A percentile compares a stretch with the other conserved stretches of the same genome.
Evolutionary conservation across 2,329 filamentous ascomycete genomes (phyloP).

Genomic region (Hypoxylon sp.): DNA sequence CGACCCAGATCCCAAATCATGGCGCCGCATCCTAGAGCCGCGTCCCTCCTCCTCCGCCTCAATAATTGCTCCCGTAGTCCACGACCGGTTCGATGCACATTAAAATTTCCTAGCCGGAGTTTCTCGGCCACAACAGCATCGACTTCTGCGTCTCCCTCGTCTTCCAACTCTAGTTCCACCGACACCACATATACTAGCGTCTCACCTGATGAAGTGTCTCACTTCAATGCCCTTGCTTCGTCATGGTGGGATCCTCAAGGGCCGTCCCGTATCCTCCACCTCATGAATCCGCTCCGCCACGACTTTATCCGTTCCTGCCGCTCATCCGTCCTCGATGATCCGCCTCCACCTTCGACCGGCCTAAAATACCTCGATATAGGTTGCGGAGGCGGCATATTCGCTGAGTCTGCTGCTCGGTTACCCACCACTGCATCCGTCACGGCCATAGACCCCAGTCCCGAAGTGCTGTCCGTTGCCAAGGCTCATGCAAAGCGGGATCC

Average conservation of each 20-base stretch:
- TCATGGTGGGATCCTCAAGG: constrained; percentile 98
- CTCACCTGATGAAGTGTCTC: constrained; percentile 89
- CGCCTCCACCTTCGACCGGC: constrained; percentile 56
- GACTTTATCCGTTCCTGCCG: constrained; percentile 87
- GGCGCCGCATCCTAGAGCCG: constrained; percentile 37
- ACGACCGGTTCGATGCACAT: constrained; percentile 15
- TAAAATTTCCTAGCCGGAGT: constrained; percentile 20
- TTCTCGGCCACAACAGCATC: constrained; percentile 33
- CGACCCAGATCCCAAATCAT: constrained; percentile 21
- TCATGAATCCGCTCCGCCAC: constrained; percentile 98
- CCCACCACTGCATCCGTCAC: constrained; percentile 74
- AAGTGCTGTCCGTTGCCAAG: constrained; percentile 81
- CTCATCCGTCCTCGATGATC: constrained; percentile 64
- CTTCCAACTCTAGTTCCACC: constrained; percentile 43
- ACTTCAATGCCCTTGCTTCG: constrained; percentile 94
- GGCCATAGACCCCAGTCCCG: constrained; percentile 83
- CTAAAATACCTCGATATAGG: constrained; percentile 90
- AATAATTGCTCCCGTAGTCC: constrained; percentile 7
- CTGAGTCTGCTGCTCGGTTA: constrained; percentile 84
- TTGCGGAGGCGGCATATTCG: constrained; percentile 96
- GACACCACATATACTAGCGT: constrained; percentile 74
- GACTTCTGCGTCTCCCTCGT: constrained; percentile 39
- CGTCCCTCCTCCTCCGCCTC: constrained; percentile 25
- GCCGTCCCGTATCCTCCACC: constrained; percentile 90
- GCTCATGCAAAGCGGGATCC: constrained; percentile 84